A percentile compares a stretch with the other conserved stretches of the same genome.
Evolutionary conservation across 1,284 basidiomycete genomes (phyloP).

Genomic region (Microbotryum saponariae): DNA sequence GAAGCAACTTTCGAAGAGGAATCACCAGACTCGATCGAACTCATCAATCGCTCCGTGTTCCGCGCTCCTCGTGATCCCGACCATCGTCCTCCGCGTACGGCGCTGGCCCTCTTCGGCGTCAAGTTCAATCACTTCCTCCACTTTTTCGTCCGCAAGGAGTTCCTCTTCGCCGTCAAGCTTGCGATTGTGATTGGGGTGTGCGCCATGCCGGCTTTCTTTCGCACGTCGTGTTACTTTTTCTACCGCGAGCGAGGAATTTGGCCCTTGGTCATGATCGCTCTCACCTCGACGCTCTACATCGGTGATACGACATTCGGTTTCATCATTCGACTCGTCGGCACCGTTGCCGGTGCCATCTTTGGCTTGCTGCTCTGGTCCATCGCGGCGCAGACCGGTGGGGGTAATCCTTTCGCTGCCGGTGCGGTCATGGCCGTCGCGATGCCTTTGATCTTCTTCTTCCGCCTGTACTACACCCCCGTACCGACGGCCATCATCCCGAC

Average conservation of each 20-base stretch:
- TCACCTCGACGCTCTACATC: conserved; percentile 28
- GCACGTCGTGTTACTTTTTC: conserved; percentile 34
- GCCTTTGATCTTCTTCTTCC: conserved; percentile 52
- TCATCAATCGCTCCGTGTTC: conserved; percentile 17
- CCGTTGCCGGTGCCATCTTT: conserved; percentile 1
- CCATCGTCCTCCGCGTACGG: conserved; percentile 39
- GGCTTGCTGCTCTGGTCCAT: conserved; percentile 63
- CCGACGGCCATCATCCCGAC: conserved; percentile 67
- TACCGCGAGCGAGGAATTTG: conserved; percentile 36
- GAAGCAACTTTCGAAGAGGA: conserved; percentile 22
- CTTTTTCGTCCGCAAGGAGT: conserved; percentile 39
- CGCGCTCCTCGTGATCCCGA: conserved; percentile 40
- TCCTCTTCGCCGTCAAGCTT: conserved; percentile 70
- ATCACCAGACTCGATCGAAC: conserved; percentile 51
- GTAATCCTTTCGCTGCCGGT: conserved; percentile 66
- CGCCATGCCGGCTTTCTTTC: conserved; percentile 26
- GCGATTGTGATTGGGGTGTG: conserved; percentile 55
- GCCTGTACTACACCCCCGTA: conserved; percentile 66
- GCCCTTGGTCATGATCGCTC: conserved; percentile 24
- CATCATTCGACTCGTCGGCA: conserved; percentile 28
- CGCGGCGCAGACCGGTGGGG: conserved; percentile 45
- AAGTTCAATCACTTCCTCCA: conserved; percentile 33
- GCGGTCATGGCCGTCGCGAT: conserved; percentile 62
- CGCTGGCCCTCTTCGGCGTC: conserved; percentile 37
- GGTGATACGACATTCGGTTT: conserved; percentile 37